Base-by-base conservation (phyloP, 345 rosid genomes). In the Luvunga scandens region DNA sequence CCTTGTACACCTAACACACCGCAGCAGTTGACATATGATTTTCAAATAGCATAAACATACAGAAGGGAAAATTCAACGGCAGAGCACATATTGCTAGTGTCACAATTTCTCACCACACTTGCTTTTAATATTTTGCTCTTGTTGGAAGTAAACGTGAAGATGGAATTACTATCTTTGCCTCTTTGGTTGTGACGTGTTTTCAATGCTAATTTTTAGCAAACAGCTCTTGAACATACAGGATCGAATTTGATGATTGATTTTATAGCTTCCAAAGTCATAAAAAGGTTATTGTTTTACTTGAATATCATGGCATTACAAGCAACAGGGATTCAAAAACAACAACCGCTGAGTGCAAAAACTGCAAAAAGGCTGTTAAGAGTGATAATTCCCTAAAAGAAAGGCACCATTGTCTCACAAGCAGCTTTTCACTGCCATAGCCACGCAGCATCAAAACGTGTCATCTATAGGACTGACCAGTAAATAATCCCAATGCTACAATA, bases 341-440 rank as follows among this genome's bases (percentile, higher is more conserved):
- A 42, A 70, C 21, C 1, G 30, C 62, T 1, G 75, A 78, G 5
- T 25, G 55, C 7, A 80, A 73, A 3, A 72, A 75, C 4, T 72
- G 50, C 61, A 76, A 73, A 45, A 75, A 9, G n/a, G 82, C 75
- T 2, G 45, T 39, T 39, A 39, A 9, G 80, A 21, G 78, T 73
- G 3, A 75, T 83, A 81, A 77, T 83, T 19, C 85, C 83, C 2
- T 72, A 31, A 0, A 65, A 42, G 27, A 80, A 53, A 24, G 85
- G 85, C 1, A 33, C 60, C 25, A 81, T 86, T 13, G 68, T 86
- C 0, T 81, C 79, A 75, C 82, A 6, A 18, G 66, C 2, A 79
- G 79, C 24, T 24, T 28, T 12, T 67, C n/a, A 6, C 30, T 65
- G 1, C 18, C 70, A 77, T 38, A 53, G 75, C 4, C 77, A 77